Percentiles rank a stretch among this genome's conserved stretches.
Conservation (phyloP, 129 eudicot species). For the Arctium lappa region DNA sequence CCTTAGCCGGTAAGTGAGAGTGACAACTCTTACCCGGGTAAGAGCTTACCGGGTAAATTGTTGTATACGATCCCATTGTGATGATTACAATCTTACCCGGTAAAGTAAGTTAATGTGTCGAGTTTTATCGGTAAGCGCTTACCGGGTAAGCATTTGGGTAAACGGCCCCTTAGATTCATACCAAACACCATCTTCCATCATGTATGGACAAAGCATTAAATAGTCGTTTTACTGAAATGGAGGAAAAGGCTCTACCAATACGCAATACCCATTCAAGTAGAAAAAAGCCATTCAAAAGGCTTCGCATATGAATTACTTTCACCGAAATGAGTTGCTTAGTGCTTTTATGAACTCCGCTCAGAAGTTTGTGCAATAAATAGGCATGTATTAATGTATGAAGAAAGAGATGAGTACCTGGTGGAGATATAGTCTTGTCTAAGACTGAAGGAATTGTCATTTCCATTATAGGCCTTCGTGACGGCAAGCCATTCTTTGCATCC, state of each 20-base stretch:
- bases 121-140: no score
- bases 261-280: background rate
- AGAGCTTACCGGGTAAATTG: no score
- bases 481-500: slow-evolving; percentile 73
- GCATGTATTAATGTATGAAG: background rate
- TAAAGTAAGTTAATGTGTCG: no score
- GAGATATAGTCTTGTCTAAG: slow-evolving; percentile 87
- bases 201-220: background rate
- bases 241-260: background rate
- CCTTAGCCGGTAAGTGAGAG: no score
- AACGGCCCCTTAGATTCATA: background rate
- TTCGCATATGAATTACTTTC: background rate
- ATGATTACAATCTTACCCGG: no score
- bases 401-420: slow-evolving; percentile 55
- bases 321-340: background rate
- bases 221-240: background rate
- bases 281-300: background rate
- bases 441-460: slow-evolving; percentile 99
- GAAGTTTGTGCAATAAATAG: background rate
- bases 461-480: slow-evolving; percentile 89
- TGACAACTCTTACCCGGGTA: no score
- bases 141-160: no score
- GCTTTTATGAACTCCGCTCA: background rate
- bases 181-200: background rate
- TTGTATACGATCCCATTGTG: no score